These are phyloP conservation scores for Trichoderma afroharzianum DNA, from an alignment of 2,329 filamentous ascomycete species.

Conservation along the genomic window DNA sequence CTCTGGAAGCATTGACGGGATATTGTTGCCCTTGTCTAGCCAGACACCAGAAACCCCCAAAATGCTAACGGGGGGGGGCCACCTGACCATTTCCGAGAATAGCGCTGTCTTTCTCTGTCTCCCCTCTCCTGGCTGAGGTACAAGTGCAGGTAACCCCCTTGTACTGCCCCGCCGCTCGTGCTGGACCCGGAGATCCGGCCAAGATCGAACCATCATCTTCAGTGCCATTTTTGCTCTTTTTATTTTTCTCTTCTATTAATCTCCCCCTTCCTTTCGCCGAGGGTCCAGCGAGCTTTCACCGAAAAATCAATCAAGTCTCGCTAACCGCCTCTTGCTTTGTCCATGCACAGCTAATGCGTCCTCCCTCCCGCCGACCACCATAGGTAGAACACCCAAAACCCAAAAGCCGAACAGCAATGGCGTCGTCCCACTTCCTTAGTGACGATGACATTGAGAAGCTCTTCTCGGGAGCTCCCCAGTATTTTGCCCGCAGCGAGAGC, in stretches of 20 bases:
- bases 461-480: constrained; percentile 74
- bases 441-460: constrained; percentile 62
- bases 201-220: constrained; percentile 17
- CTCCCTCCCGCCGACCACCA: background rate
- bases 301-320: background rate
- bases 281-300: constrained; percentile 12
- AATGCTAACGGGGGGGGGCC: background rate
- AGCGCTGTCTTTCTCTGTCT: background rate
- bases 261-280: background rate
- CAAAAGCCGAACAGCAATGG: constrained; percentile 41
- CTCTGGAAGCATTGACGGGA: background rate
- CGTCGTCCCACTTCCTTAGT: constrained; percentile 46
- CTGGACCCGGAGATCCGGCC: constrained; percentile 14
- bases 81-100: constrained; percentile 15
- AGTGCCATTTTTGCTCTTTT: constrained; percentile 11
- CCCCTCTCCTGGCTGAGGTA: background rate
- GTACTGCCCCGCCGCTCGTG: constrained; percentile 11
- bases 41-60: background rate
- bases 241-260: background rate
- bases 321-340: background rate
- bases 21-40: background rate
- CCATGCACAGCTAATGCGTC: constrained; percentile 5
- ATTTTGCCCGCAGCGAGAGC: constrained; percentile 58
- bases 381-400: constrained; percentile 3
- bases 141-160: background rate